These are phyloP conservation scores for Yamadazyma atmosphaerica DNA, from an alignment of 1,139 yeast genomes.

Conservation along the genomic window DNA sequence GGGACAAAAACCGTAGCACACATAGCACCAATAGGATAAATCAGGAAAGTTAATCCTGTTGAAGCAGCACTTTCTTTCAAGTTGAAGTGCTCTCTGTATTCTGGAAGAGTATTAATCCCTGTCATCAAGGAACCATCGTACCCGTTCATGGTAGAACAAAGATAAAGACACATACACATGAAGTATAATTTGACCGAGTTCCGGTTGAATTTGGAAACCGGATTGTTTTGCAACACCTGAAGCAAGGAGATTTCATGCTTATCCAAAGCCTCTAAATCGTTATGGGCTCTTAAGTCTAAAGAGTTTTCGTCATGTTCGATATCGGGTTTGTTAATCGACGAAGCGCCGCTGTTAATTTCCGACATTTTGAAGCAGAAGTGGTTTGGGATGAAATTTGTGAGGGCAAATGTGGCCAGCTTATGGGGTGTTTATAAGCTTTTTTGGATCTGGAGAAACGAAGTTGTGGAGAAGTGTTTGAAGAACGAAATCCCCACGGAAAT, in stretches of 20 bases:
- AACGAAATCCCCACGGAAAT: neutral
- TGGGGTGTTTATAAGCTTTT: neutral
- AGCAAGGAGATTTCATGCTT: slow-evolving; percentile 4
- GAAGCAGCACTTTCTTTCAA: slow-evolving; percentile 10
- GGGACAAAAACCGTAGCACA: slow-evolving; percentile 15
- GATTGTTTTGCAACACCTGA: slow-evolving; percentile 1
- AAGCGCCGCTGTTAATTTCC: slow-evolving; percentile 21
- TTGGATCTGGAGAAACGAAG: neutral
- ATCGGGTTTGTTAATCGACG: slow-evolving; percentile 34
- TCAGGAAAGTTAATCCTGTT: slow-evolving; percentile 17
- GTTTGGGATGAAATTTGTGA: neutral
- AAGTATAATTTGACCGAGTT: slow-evolving; percentile 2
- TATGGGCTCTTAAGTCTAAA: neutral
- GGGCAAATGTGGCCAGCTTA: neutral
- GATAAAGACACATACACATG: slow-evolving; percentile 8
- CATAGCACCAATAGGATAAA: slow-evolving; percentile 15
- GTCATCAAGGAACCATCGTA: slow-evolving; percentile 16
- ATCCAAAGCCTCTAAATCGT: slow-evolving; percentile 3
- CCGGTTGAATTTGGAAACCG: slow-evolving; percentile 1
- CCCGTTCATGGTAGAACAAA: slow-evolving; percentile 14
- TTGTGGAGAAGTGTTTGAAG: neutral
- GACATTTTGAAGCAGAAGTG: neutral
- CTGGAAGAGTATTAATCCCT: slow-evolving; percentile 15
- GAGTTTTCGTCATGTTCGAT: slow-evolving; percentile 3
- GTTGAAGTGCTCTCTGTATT: slow-evolving; percentile 13